Evolutionary conservation across 371 early-diverging fungal genomes (phyloP).

Genomic region (Hamiltosporidium tvaerminnensis): DNA sequence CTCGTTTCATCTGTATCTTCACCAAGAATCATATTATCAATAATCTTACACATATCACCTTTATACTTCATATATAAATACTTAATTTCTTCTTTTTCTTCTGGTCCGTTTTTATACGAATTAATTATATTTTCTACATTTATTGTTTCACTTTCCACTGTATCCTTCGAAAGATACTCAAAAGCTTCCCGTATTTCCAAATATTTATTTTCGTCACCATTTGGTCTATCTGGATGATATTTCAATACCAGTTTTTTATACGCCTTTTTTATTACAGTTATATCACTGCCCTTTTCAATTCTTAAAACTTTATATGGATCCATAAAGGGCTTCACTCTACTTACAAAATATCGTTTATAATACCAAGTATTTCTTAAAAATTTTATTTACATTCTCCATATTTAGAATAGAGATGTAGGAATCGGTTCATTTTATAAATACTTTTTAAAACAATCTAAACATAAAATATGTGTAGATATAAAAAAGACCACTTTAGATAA

Average conservation of each 20-base stretch:
- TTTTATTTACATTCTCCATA: too few relatives aligned
- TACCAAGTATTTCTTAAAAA: too few relatives aligned
- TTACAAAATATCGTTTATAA: too few relatives aligned
- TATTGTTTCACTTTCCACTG: conserved; percentile 4
- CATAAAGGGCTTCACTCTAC: too few relatives aligned
- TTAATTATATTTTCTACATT: conserved; percentile 25
- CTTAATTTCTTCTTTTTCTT: conserved; percentile 36
- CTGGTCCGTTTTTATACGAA: conserved; percentile 31
- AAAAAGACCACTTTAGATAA: too few relatives aligned
- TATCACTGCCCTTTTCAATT: conserved; percentile 61
- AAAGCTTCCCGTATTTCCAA: conserved; percentile 29
- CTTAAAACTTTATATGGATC: conserved; percentile 62
- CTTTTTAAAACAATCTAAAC: too few relatives aligned
- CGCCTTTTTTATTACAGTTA: conserved; percentile 69
- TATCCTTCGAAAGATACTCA: conserved; percentile 14
- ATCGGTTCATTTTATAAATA: too few relatives aligned
- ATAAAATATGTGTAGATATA: too few relatives aligned
- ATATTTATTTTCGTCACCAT: conserved; percentile 58
- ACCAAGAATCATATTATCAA: conserved; percentile 30
- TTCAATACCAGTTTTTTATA: conserved; percentile 67
- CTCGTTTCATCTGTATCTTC: conserved; percentile 39
- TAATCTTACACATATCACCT: conserved; percentile 36
- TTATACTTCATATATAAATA: conserved; percentile 35
- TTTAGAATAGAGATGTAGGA: too few relatives aligned
- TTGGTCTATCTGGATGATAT: conserved; percentile 70